Conservation (phyloP, 2,329 filamentous ascomycete species). For the Tolypocladium tundrense region DNA sequence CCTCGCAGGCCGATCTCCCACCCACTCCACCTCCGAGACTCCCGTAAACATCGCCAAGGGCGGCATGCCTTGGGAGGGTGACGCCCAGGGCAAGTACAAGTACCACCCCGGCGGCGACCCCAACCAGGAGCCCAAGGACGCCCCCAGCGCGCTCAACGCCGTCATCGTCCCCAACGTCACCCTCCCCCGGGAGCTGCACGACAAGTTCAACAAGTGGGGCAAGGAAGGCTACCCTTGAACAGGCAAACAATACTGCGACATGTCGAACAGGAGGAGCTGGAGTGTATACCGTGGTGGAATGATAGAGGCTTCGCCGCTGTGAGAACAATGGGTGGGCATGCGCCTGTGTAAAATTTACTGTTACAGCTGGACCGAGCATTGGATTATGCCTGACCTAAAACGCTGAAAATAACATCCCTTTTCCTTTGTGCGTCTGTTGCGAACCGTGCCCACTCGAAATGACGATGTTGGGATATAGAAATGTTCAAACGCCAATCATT, state of each 20-base stretch:
- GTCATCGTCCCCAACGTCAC: conserved; percentile 91
- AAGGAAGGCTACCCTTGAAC: conserved; percentile 76
- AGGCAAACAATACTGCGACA: not conserved
- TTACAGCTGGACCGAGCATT: conserved; percentile 8
- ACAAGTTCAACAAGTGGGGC: conserved; percentile 99
- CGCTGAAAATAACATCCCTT: conserved; percentile 4
- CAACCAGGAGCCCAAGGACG: conserved; percentile 67
- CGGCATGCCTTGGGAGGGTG: conserved; percentile 87
- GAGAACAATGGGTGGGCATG: not conserved
- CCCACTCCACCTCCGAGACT: conserved; percentile 71
- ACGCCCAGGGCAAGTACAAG: conserved; percentile 55
- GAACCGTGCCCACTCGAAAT: not conserved
- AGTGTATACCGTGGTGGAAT: not conserved
- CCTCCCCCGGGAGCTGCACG: conserved; percentile 85
- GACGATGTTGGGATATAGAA: not conserved
- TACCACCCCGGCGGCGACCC: conserved; percentile 81
- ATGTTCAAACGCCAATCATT: too few relatives aligned
- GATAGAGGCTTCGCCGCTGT: not conserved
- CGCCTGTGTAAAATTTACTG: not conserved
- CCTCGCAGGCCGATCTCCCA: conserved; percentile 65
- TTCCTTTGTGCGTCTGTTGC: not conserved
- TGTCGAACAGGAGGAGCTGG: not conserved
- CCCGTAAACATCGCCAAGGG: conserved; percentile 62
- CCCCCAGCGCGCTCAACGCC: conserved; percentile 89
- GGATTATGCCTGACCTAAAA: conserved; percentile 14